phyloP scores from a whole-genome alignment of 2,329 filamentous ascomycete species.

The Penicillium sp. region DNA sequence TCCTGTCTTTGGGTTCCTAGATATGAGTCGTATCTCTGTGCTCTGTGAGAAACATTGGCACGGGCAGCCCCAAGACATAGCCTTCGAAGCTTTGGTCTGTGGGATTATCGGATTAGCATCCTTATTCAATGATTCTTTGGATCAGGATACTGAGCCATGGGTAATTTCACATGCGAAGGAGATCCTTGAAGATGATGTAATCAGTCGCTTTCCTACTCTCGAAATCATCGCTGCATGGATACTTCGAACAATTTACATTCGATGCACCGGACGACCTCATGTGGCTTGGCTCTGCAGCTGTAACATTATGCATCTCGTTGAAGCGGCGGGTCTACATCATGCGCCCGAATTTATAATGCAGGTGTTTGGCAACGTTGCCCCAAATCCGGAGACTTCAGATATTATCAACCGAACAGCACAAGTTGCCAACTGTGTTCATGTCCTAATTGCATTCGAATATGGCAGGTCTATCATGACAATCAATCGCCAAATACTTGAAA shows the following conservation, averaged over 20 bases:
- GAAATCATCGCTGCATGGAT: slow-evolving; percentile 45
- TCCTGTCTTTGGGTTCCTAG: slow-evolving; percentile 34
- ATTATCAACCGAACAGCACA: slow-evolving; percentile 27
- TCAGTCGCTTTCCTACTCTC: slow-evolving; percentile 25
- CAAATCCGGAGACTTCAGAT: slow-evolving; percentile 14
- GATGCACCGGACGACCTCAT: slow-evolving; percentile 52
- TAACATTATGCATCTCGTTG: slow-evolving; percentile 55
- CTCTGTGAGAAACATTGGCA: slow-evolving; percentile 33
- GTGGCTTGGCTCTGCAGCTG: slow-evolving; percentile 56
- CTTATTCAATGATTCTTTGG: slow-evolving; percentile 27
- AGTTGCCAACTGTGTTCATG: slow-evolving; percentile 30
- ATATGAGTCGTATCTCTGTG: slow-evolving; percentile 23
- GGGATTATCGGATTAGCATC: slow-evolving; percentile 35
- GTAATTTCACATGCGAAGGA: slow-evolving; percentile 38
- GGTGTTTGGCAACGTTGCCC: slow-evolving; percentile 9
- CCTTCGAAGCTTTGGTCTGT: slow-evolving; percentile 35
- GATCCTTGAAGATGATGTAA: slow-evolving; percentile 42
- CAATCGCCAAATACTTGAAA: slow-evolving; percentile 18
- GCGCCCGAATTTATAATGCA: slow-evolving; percentile 18
- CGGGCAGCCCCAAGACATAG: slow-evolving; percentile 20
- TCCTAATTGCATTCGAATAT: slow-evolving; percentile 36
- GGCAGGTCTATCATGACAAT: slow-evolving; percentile 31
- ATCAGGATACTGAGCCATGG: slow-evolving; percentile 26
- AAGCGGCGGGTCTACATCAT: slow-evolving; percentile 42
- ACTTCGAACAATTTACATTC: slow-evolving; percentile 51